Conservation (phyloP, 495 filamentous ascomycete genomes). For the Podospora sp. region DNA sequence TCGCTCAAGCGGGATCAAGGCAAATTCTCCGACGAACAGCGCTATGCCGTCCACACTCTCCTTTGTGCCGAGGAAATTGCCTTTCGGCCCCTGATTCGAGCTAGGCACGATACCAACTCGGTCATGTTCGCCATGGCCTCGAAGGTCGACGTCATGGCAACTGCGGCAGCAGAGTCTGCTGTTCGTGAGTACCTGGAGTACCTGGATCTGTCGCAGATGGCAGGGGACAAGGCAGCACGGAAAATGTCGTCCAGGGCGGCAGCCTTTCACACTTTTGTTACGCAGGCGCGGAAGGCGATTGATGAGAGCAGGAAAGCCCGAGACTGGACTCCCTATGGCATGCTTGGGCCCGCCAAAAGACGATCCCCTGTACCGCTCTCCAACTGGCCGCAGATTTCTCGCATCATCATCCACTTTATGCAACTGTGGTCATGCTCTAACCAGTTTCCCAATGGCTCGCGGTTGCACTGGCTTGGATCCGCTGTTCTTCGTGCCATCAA, state of each 20-base stretch:
- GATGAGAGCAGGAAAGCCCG: constrained; percentile 65
- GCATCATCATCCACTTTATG: constrained; percentile 67
- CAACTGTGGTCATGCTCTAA: constrained; percentile 65
- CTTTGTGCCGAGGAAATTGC: constrained; percentile 58
- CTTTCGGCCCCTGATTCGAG: constrained; percentile 43
- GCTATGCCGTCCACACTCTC: constrained; percentile 71
- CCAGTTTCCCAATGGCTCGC: constrained; percentile 49
- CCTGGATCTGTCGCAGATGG: background rate
- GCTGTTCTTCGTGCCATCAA: constrained; percentile 71
- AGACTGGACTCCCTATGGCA: constrained; percentile 58
- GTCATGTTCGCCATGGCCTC: constrained; percentile 45
- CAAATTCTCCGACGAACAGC: constrained; percentile 53
- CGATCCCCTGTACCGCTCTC: constrained; percentile 24
- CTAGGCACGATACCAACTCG: constrained; percentile 37
- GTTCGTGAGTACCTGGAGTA: constrained; percentile 40
- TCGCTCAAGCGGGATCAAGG: constrained; percentile 50
- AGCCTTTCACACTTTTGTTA: constrained; percentile 54
- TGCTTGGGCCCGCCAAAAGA: constrained; percentile 47
- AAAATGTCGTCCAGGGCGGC: background rate
- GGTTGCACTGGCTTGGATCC: constrained; percentile 63
- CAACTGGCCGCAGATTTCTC: constrained; percentile 53
- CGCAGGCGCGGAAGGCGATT: constrained; percentile 66
- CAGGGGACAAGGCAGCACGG: background rate
- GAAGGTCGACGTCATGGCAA: constrained; percentile 29
- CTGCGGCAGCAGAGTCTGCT: constrained; percentile 32